Evolutionary conservation across 768 basidiomycete species (phyloP), one percentile per base, ranked within the genome.

Genomic region (Russula foetens): DNA sequence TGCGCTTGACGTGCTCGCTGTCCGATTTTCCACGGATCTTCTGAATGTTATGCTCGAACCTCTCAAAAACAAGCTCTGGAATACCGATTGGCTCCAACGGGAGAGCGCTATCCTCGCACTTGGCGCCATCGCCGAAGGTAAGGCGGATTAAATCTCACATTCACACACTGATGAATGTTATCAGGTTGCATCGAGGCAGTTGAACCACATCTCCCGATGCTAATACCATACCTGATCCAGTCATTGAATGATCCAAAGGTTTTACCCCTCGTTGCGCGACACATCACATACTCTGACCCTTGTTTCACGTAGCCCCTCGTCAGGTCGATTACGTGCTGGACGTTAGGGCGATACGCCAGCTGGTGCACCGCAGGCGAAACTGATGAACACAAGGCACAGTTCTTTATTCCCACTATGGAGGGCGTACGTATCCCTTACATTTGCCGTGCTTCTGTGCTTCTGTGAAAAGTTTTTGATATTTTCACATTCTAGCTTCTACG

Each of bases 261-360:
- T 69, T 59, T 75, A 67, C 26, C 38, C n/a, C 21, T 35, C 3
- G 23, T 39, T 43, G 6, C 33, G 12, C 31, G 14, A 39, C 61
- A n/a, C 38, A 15, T 11, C 26, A 33, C 17, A 58, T 41, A n/a
- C 31, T 59, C 49, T 48, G 55, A 59, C 46, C 38, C 53, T 29
- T 51, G 8, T 64, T 12, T 55, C 38, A 35, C 54, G 28, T 71
- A 96, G 92, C 96, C 97, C 21, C 87, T 98, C 43, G 92, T 99
- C 9, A 87, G 97, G 59, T 98, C 97, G 2, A 99, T 99, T 69
- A 93, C 95, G 17, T 99, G 97, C 72, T 99, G 97, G 97, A 98
- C 96, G 0, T 80, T 99, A n/a, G 96, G 97, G 17, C 87, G 97
- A 53, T 99, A 99, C 73, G 92, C 96, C 33, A 92, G 90, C 69